phyloP scores from a whole-genome alignment of 352 stramenopile species.

The Pythium plurisporium region DNA sequence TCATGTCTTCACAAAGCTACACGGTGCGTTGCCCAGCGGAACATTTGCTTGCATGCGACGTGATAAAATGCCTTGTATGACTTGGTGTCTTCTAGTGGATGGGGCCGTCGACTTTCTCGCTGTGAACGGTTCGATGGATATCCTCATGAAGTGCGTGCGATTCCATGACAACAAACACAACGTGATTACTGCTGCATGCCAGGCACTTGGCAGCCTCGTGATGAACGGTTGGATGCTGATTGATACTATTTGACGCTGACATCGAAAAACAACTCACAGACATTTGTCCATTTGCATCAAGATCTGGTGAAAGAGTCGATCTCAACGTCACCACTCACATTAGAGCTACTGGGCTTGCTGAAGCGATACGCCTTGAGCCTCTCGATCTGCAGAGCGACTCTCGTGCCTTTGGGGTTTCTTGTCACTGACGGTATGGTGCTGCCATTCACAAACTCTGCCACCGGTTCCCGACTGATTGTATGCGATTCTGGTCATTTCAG shows the following conservation, averaged over 20 bases:
- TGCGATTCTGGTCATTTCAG: conserved; percentile 18
- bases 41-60: not conserved
- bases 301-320: conserved; percentile 69
- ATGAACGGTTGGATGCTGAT: conserved; percentile 66
- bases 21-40: conserved; percentile 46
- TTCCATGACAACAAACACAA: conserved; percentile 78
- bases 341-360: conserved; percentile 53
- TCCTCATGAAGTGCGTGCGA: conserved; percentile 67
- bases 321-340: conserved; percentile 38
- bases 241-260: not conserved
- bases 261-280: no score
- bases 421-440: conserved; percentile 49
- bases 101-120: conserved; percentile 65
- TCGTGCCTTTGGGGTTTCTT: conserved; percentile 61
- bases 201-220: conserved; percentile 61
- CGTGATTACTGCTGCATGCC: conserved; percentile 55
- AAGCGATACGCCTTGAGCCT: conserved; percentile 49
- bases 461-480: not conserved
- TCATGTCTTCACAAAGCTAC: conserved; percentile 66
- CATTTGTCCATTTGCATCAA: no score
- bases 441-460: not conserved
- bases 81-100: conserved; percentile 33
- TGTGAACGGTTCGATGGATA: conserved; percentile 42
- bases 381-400: conserved; percentile 38
- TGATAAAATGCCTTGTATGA: not conserved